phyloP scores from a whole-genome alignment of 192 early-diverging fungal genomes.

The Physocladia obscura region DNA sequence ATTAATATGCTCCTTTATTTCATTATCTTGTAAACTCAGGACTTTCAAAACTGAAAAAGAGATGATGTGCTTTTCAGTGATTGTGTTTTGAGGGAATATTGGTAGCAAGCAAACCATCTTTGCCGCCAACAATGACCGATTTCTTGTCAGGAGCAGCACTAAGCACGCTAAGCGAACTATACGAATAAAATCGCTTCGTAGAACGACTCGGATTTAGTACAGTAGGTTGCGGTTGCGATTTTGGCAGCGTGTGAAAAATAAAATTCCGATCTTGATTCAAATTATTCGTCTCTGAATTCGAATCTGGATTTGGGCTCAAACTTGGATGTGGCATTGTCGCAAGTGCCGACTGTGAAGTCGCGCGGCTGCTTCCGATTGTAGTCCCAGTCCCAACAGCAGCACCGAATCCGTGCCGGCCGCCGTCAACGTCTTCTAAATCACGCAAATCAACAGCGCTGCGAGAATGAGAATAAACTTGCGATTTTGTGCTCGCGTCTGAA shows the following conservation, averaged over 20 bases:
- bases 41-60: slow-evolving; percentile 66
- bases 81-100: neutral
- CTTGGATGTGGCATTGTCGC: no score
- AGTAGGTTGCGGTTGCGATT: no score
- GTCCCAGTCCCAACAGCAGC: neutral
- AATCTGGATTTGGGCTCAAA: no score
- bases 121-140: slow-evolving; percentile 64
- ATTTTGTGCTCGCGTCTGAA: no score
- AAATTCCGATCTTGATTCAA: no score
- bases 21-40: slow-evolving; percentile 50
- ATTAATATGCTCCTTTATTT: slow-evolving; percentile 64
- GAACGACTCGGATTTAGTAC: neutral
- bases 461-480: no score
- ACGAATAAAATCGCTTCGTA: slow-evolving; percentile 15
- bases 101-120: slow-evolving; percentile 55
- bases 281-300: no score
- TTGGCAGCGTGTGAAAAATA: no score
- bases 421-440: neutral
- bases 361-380: no score
- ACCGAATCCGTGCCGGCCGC: neutral
- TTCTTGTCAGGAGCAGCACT: slow-evolving; percentile 62
- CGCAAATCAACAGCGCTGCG: no score
- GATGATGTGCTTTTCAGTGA: no score
- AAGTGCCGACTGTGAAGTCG: neutral
- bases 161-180: slow-evolving; percentile 46